Conservation (phyloP, 257 asterid genomes). For the Gynochthodes officinalis region DNA sequence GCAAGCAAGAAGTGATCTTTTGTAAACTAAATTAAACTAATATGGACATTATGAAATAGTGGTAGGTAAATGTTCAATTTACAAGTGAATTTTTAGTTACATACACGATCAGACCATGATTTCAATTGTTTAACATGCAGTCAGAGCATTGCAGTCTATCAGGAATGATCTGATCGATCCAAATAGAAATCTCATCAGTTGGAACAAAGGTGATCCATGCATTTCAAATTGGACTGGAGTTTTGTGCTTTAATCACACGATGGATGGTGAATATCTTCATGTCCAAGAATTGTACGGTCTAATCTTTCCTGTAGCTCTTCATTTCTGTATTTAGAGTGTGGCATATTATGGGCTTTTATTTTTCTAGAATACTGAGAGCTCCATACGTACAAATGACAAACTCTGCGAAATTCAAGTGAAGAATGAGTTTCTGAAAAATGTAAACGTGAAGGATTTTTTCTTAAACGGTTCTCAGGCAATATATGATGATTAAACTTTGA, state of each 20-base stretch:
- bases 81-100: background rate
- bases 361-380: background rate
- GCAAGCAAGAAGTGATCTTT: background rate
- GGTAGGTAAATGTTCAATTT: background rate
- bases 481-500: background rate
- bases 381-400: background rate
- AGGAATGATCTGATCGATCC: constrained; percentile 60
- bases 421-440: background rate
- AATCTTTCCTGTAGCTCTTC: background rate
- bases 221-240: constrained; percentile 75
- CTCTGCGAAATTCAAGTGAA: background rate
- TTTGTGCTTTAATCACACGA: constrained; percentile 54
- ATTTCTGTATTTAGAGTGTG: background rate
- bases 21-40: too few relatives aligned
- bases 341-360: background rate
- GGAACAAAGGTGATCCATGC: constrained; percentile 92
- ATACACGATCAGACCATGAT: background rate
- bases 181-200: constrained; percentile 46
- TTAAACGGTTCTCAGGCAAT: background rate
- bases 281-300: constrained; percentile 73
- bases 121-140: constrained; percentile 41
- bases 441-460: background rate
- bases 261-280: constrained; percentile 64
- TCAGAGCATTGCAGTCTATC: constrained; percentile 61
- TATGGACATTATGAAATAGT: background rate